Percentiles rank a stretch among this genome's conserved stretches.
Evolutionary conservation across 169 alveolate species (phyloP).

Genomic region (Besnoitia besnoiti): DNA sequence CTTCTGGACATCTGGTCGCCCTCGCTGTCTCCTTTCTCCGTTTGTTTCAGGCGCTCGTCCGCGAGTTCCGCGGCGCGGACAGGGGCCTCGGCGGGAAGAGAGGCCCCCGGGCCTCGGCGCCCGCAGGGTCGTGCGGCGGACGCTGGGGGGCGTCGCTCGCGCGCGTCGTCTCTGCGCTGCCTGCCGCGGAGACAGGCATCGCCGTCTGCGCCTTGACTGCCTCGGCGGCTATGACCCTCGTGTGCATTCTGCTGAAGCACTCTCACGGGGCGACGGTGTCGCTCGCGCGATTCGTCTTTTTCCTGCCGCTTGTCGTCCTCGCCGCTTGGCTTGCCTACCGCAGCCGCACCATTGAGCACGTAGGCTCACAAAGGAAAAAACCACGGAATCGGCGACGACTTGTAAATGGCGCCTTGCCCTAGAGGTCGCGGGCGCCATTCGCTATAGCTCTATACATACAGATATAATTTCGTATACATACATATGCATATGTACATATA

Average conservation of each 20-base stretch:
- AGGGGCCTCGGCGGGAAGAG: background rate
- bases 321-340: conserved; percentile 5
- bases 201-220: conserved; percentile 21
- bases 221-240: background rate
- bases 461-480: too few relatives aligned
- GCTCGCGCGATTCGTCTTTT: background rate
- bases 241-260: background rate
- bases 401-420: background rate
- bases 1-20: background rate
- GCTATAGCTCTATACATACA: background rate
- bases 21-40: background rate
- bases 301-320: background rate
- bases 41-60: background rate
- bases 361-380: background rate
- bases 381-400: background rate
- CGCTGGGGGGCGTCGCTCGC: background rate
- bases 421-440: background rate
- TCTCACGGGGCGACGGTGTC: background rate
- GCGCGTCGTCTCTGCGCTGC: background rate
- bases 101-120: background rate
- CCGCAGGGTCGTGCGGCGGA: too few relatives aligned
- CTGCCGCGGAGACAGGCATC: background rate
- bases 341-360: conserved; percentile 19
- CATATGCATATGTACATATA: background rate
- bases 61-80: background rate